These are phyloP conservation scores for Trypanosoma boissoni DNA, from an alignment of 208 protist species.

Conservation along the genomic window DNA sequence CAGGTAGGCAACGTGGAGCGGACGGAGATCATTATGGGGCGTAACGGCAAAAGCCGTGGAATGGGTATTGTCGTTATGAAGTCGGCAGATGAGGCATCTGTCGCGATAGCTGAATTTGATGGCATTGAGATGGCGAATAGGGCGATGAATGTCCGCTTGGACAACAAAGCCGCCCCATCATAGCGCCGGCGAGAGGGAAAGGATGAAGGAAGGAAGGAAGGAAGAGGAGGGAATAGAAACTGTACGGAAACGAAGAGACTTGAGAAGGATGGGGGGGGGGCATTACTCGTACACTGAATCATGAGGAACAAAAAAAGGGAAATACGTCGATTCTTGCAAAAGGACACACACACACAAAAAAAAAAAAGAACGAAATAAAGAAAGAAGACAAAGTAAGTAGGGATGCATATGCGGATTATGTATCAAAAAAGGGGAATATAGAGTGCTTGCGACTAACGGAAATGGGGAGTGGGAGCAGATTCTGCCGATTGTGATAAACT, in stretches of 20 bases:
- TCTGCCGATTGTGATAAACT: background rate
- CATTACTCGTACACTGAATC: background rate
- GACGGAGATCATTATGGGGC: constrained; percentile 68
- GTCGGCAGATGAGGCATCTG: constrained; percentile 52
- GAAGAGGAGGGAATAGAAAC: background rate
- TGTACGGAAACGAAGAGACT: background rate
- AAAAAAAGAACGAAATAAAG: background rate
- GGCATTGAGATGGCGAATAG: constrained; percentile 82
- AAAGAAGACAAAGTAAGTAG: too few relatives aligned
- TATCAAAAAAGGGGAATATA: background rate
- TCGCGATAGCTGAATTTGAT: constrained; percentile 83
- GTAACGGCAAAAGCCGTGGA: constrained; percentile 69
- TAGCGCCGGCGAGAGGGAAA: background rate
- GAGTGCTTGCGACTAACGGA: too few relatives aligned
- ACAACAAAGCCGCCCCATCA: constrained; percentile 45
- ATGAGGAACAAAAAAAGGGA: background rate
- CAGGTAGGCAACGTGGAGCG: constrained; percentile 77
- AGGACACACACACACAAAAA: constrained; percentile 2
- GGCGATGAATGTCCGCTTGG: constrained; percentile 78
- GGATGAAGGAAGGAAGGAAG: background rate
- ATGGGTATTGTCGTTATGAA: constrained; percentile 82
- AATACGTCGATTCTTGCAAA: too few relatives aligned
- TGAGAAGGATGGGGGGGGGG: background rate
- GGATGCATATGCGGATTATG: too few relatives aligned
- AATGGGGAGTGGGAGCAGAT: too few relatives aligned